Percentiles rank a stretch among this genome's conserved stretches.
Conservation (phyloP, 2,329 filamentous ascomycete species). For the Sporothrix schenckii region DNA sequence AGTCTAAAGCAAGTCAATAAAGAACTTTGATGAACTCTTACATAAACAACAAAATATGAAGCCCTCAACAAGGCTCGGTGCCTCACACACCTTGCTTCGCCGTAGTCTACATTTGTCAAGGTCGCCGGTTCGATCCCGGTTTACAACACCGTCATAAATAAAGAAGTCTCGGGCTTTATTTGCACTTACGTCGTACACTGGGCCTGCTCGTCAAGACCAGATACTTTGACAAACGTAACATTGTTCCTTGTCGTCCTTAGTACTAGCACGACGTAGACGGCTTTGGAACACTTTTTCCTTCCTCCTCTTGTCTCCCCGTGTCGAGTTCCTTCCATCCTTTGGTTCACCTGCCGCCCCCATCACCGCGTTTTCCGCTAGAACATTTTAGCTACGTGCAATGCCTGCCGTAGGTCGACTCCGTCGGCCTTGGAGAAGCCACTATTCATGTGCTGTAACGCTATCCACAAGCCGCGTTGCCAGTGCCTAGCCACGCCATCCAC, state of each 20-base stretch:
- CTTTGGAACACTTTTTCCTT: too few species aligned
- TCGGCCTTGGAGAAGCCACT: not conserved
- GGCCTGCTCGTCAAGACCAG: too few species aligned
- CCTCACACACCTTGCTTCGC: not conserved
- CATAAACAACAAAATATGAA: not conserved
- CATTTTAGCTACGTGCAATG: not conserved
- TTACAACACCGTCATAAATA: not conserved
- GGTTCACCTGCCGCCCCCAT: not conserved
- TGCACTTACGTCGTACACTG: too few species aligned
- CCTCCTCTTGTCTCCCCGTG: not conserved
- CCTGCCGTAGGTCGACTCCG: not conserved
- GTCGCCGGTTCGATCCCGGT: constrained; percentile 27
- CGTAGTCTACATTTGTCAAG: constrained; percentile 10
- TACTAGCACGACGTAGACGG: too few species aligned
- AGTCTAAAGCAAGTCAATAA: not conserved
- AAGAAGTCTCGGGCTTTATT: too few species aligned
- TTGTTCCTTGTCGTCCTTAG: too few species aligned
- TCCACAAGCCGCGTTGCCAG: not conserved
- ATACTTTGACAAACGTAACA: too few species aligned
- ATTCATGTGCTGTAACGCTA: not conserved
- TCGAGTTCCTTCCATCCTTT: too few species aligned
- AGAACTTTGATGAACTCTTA: not conserved
- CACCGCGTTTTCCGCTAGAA: constrained; percentile 9
- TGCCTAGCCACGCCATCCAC: not conserved
- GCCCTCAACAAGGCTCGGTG: not conserved